Percentiles rank a stretch among this genome's conserved stretches.
Conservation (phyloP, 345 rosid genomes). For the Raphanus raphanistrum region DNA sequence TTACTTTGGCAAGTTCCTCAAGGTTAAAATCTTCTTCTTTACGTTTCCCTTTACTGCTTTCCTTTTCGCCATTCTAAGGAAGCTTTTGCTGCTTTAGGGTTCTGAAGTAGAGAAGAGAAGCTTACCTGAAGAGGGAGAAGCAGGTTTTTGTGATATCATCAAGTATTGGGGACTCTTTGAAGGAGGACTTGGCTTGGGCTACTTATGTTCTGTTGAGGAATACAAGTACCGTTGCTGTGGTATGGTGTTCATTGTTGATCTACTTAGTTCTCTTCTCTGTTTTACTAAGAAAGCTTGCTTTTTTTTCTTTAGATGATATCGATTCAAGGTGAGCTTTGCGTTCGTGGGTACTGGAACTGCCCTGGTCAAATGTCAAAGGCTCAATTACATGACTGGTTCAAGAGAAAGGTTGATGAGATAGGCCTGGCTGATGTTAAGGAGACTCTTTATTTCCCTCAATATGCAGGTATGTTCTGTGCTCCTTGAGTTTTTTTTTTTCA, state of each 20-base stretch:
- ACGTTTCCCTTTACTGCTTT: background rate
- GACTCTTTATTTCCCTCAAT: constrained; percentile 64
- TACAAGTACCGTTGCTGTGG: constrained; percentile 74
- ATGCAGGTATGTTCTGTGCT: constrained; percentile 53
- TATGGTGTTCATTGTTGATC: constrained; percentile 26
- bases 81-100: constrained; percentile 46
- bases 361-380: constrained; percentile 52
- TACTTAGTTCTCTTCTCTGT: background rate
- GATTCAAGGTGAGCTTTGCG: constrained; percentile 58
- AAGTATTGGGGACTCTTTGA: constrained; percentile 43
- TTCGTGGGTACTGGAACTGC: constrained; percentile 86
- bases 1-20: constrained; percentile 73
- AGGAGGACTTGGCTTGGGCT: constrained; percentile 90
- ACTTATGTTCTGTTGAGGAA: constrained; percentile 76
- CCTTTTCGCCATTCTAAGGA: too few relatives aligned
- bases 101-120: constrained; percentile 48
- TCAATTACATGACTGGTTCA: constrained; percentile 60
- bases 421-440: constrained; percentile 68
- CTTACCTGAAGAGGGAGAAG: constrained; percentile 63
- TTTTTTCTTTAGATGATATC: constrained; percentile 55
- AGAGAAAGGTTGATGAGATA: constrained; percentile 50
- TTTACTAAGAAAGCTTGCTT: constrained; percentile 1
- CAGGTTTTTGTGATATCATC: constrained; percentile 71
- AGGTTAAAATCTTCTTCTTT: constrained; percentile 39
- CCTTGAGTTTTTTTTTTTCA: background rate